Evolutionary conservation across 805 yeast species (phyloP).

Genomic region (Candida ascalaphidarum): DNA sequence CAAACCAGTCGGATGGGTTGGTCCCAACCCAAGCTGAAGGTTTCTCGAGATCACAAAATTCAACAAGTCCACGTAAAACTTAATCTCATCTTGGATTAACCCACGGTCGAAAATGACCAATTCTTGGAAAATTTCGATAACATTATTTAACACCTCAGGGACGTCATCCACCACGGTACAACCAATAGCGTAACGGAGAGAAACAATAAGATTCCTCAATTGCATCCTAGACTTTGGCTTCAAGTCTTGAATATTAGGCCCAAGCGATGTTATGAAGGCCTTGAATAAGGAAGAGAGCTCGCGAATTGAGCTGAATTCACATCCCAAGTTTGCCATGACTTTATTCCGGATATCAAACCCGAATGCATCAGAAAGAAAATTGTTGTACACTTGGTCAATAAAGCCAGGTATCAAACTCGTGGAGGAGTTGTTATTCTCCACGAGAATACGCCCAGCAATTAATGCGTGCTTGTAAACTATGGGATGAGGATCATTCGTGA

Average conservation of each 20-base stretch:
- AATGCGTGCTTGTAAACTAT: constrained; percentile 69
- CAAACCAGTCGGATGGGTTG: constrained; percentile 29
- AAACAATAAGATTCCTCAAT: constrained; percentile 18
- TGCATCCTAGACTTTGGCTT: constrained; percentile 9
- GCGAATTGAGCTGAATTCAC: constrained; percentile 21
- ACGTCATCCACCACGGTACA: constrained; percentile 16
- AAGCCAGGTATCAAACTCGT: constrained; percentile 34
- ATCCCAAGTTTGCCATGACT: constrained; percentile 25
- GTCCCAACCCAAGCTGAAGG: constrained; percentile 24
- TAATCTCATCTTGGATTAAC: constrained; percentile 23
- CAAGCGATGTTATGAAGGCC: constrained; percentile 24
- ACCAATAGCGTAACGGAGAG: constrained; percentile 25
- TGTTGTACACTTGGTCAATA: constrained; percentile 15
- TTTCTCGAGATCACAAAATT: constrained; percentile 23
- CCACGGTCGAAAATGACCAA: constrained; percentile 29
- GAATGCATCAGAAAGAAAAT: constrained; percentile 27
- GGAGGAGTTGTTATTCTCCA: constrained; percentile 48
- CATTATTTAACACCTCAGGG: constrained; percentile 11
- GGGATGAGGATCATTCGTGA: constrained; percentile 78
- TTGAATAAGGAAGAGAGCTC: constrained; percentile 16
- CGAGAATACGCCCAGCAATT: constrained; percentile 45
- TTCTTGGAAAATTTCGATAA: constrained; percentile 25
- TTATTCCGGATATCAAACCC: constrained; percentile 26
- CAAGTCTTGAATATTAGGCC: constrained; percentile 26
- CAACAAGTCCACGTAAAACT: constrained; percentile 18